Base-by-base conservation (phyloP, 495 filamentous ascomycete species). In the Trichoderma parareesei region DNA sequence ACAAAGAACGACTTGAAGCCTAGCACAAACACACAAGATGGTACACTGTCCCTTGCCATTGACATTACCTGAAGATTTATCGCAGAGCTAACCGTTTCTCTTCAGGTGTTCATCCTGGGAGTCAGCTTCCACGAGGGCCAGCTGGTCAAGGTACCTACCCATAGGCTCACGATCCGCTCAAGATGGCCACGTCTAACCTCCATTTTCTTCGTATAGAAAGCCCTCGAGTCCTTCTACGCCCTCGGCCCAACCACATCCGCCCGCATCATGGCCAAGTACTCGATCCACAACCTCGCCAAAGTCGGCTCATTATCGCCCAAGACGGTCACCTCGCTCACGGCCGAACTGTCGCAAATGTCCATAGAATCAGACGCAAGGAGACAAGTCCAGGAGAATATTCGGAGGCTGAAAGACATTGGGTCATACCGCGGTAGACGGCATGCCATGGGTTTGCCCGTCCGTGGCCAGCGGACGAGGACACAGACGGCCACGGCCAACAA, bases 391-490 rank as follows among this genome's bases (percentile, higher is more conserved):
- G 91, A 96, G 40, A 90, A 98, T 71, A 96, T 98, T 69, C 83
- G 82, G 70, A 82, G 94, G 42, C 71, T 98, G 74, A 87, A 88
- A 72, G 93, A 97, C 74, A 96, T 96, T 77, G 93, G 93, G 42
- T 86, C 90, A 13, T 96, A 96, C 75, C 80, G 95, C 44, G 94
- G 94, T 63, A 85, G 90, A 73, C 79, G 95, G 67, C 94, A 98
- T 82, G 93, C 92, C 46, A 88, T 96, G 85, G 84, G 86, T 60
- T 75, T 96, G 78, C 92, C 92, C 13, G 92, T 92, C 55, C 81
- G 92, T 65, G 93, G 93, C 71, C 94, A 98, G 77, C 83, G 80
- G 66, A 98, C 94, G 33, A 85, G 90, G 70, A 90, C 77, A 69
- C 92, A 95, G 85, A 94, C 88, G 73, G 76, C 81, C 73, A 95